Evolutionary conservation across 1,284 basidiomycete genomes (phyloP), one percentile per base, ranked within the genome.

Genomic region (Volvariella surrecta): DNA sequence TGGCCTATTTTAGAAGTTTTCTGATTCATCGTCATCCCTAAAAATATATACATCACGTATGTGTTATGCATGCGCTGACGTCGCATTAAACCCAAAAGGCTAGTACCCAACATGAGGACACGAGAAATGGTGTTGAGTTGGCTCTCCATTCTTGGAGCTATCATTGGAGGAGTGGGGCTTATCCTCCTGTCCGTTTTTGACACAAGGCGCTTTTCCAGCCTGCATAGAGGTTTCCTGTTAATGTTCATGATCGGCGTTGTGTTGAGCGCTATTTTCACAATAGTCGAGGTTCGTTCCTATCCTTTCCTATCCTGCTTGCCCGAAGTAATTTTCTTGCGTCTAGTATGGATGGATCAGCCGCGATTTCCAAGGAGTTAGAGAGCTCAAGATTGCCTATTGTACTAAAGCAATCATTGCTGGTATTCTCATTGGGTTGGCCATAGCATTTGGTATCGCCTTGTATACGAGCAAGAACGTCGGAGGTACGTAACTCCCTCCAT

Each of bases 121-220:
- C 59, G 76, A 31, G 83, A 86, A 55, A 64, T 62, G 11, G 62
- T 74, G 1, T 68, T 82, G 39, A 67, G 71, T 7, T 55, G 56
- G 17, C 63, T 86, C 11, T 74, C 83, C 2, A 71, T 84, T 21
- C 46, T 76, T 7, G 74, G 79, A 13, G 69, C 79, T 0, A 59
- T 79, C 48, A 65, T 84, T 35, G 82, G 82, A 17, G 79, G 71
- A 32, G 44, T 49, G 0, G 77, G 74, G 0, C 66, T 82, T 15
- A 69, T 73, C 43, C 60, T 84, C 1, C 68, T 87, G 1, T 78
- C 81, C 3, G 63, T 82, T 2, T 81, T 85, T 52, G 83, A 87
- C 54, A 83, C 79, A 1, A 66, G 68, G 46, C 68, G 70, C 1
- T 66, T 74, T 54, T 50, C 64, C 2, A 67, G 53, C 11, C 50